These are phyloP conservation scores for Arthrinium puccinioides DNA, from an alignment of 2,329 filamentous ascomycete species.

Conservation along the genomic window DNA sequence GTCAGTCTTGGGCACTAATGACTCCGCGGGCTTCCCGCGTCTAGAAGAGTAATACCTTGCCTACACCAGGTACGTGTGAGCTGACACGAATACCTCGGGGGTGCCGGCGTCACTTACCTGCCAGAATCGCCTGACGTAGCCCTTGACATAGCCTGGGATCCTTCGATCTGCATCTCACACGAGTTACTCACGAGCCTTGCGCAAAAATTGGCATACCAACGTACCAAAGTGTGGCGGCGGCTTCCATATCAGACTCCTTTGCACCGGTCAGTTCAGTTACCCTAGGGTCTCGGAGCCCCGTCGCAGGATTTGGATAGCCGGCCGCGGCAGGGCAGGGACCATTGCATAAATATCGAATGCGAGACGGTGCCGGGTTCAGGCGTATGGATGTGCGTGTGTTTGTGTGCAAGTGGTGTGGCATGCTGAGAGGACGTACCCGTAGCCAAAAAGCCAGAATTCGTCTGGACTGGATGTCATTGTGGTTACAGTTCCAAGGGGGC, in stretches of 20 bases:
- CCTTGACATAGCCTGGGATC: constrained; percentile 82
- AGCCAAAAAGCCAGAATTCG: constrained; percentile 96
- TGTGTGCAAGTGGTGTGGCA: too few species aligned
- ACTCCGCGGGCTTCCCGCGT: not conserved
- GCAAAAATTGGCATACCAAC: constrained; percentile 10
- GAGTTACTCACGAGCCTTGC: too few species aligned
- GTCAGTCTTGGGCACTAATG: not conserved
- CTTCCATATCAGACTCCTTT: constrained; percentile 94
- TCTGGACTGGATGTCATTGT: constrained; percentile 29
- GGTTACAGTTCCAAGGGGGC: too few species aligned
- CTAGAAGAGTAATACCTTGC: not conserved
- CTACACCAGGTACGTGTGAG: too few species aligned
- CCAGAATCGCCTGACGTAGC: constrained; percentile 95
- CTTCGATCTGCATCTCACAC: constrained; percentile 62
- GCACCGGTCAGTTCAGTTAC: too few species aligned
- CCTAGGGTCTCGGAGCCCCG: too few species aligned
- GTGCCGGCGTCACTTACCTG: constrained; percentile 53
- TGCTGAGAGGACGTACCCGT: constrained; percentile 67
- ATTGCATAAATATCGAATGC: too few species aligned
- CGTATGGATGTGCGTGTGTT: not conserved
- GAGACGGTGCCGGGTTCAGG: constrained; percentile 2
- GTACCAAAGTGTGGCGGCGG: constrained; percentile 92
- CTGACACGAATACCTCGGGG: not conserved
- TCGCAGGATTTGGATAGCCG: too few species aligned
- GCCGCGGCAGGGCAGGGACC: too few species aligned